These are phyloP conservation scores for Pelargonium australe DNA, from an alignment of 441 rosid species.

Conservation along the genomic window DNA sequence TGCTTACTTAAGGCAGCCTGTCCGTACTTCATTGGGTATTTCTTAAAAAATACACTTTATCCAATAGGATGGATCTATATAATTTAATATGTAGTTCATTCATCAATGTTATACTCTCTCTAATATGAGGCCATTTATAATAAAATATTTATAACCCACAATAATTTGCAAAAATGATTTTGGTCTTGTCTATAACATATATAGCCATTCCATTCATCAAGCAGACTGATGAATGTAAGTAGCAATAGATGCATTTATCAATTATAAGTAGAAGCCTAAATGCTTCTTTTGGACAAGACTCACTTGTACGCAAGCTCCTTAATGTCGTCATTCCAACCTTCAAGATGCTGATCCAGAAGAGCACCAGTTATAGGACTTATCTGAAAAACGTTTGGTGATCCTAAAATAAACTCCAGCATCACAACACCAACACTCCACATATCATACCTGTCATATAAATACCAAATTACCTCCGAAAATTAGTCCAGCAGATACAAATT, in stretches of 20 bases:
- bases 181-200: constrained; percentile 1
- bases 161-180: too few relatives aligned
- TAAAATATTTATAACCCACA: background rate
- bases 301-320: constrained; percentile 94
- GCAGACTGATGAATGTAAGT: background rate
- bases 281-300: constrained; percentile 26
- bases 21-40: too few relatives aligned
- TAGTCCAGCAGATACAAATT: constrained; percentile 4
- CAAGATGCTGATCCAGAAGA: constrained; percentile 77
- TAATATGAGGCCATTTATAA: constrained; percentile 1
- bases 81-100: background rate
- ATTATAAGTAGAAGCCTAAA: constrained; percentile 12
- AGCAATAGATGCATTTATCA: constrained; percentile 7
- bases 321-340: constrained; percentile 77
- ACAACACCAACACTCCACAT: constrained; percentile 99
- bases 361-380: constrained; percentile 60
- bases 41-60: too few relatives aligned
- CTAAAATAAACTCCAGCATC: constrained; percentile 82
- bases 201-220: background rate
- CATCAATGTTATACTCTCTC: background rate
- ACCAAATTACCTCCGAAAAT: constrained; percentile 9
- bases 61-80: background rate
- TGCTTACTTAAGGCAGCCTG: too few relatives aligned
- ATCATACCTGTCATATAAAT: constrained; percentile 56
- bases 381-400: constrained; percentile 87